A percentile compares a stretch with the other conserved stretches of the same genome.
Conservation (phyloP, 2,329 filamentous ascomycete genomes). For the Xylariaceae sp. region DNA sequence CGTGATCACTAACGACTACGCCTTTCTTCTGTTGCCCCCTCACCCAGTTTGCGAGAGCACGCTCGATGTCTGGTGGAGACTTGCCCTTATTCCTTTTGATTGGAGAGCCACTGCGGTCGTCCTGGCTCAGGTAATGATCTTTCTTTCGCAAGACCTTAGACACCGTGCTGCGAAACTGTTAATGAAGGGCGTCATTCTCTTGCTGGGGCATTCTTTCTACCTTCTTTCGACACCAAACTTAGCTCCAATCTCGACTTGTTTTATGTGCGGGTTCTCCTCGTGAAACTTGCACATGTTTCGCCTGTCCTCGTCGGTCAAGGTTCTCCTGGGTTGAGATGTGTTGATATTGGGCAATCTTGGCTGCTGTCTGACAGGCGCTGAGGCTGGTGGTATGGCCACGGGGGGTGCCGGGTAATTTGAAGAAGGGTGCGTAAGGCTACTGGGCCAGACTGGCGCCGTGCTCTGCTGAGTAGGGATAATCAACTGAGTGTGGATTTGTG, state of each 20-base stretch:
- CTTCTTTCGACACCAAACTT: conserved; percentile 97
- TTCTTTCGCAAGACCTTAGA: conserved; percentile 94
- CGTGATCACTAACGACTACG: conserved; percentile 67
- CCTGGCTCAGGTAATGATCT: conserved; percentile 85
- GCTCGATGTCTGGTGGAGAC: conserved; percentile 80
- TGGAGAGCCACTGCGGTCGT: conserved; percentile 74
- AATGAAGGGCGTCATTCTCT: conserved; percentile 13
- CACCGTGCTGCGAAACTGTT: conserved; percentile 68
- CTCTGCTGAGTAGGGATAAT: conserved; percentile 61
- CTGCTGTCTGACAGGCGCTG: conserved; percentile 47
- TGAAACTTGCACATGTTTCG: conserved; percentile 92
- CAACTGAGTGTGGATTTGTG: conserved; percentile 60
- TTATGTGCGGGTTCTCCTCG: conserved; percentile 82
- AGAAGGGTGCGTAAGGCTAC: conserved; percentile 69
- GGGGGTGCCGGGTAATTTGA: conserved; percentile 57
- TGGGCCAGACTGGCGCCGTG: conserved; percentile 61
- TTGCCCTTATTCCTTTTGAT: conserved; percentile 81
- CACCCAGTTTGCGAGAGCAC: conserved; percentile 83
- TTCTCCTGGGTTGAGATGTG: conserved; percentile 70
- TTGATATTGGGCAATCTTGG: conserved; percentile 46
- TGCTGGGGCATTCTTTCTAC: conserved; percentile 44
- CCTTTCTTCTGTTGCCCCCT: conserved; percentile 76
- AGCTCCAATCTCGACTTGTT: conserved; percentile 94
- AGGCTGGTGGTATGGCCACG: conserved; percentile 54
- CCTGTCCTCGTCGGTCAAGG: conserved; percentile 85